Percentiles rank a stretch among this genome's conserved stretches.
These are phyloP conservation scores for Phragmites australis DNA, from an alignment of 176 grass and related monocot genomes.

Conservation along the genomic window DNA sequence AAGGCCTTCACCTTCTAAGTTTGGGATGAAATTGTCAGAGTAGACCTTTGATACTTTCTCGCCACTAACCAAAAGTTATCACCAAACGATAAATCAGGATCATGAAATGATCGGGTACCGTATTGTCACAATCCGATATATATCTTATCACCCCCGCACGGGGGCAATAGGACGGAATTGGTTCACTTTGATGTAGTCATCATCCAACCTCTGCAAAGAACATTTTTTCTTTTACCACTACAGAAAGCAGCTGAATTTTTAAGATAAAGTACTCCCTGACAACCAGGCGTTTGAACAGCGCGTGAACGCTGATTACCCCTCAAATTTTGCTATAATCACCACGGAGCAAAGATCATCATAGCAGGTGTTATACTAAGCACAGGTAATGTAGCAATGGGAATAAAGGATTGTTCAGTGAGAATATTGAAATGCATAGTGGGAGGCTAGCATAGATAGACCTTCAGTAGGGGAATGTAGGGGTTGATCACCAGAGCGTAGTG, in stretches of 20 bases:
- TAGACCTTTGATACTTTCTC: background rate
- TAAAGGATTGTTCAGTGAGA: constrained; percentile 32
- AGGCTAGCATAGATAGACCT: background rate
- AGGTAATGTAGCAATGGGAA: constrained; percentile 16
- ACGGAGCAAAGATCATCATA: constrained; percentile 18
- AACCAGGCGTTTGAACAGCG: background rate
- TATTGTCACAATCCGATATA: constrained; percentile 32
- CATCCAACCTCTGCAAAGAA: constrained; percentile 22
- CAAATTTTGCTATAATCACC: constrained; percentile 28
- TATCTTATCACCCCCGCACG: constrained; percentile 18
- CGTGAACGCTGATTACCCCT: constrained; percentile 3
- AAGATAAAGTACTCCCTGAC: constrained; percentile 24
- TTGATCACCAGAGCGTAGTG: constrained; percentile 39
- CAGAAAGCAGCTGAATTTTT: constrained; percentile 13
- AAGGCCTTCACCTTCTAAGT: background rate
- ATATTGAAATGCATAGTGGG: constrained; percentile 36
- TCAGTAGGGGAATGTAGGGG: constrained; percentile 19
- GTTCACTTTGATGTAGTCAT: constrained; percentile 37
- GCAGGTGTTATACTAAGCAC: constrained; percentile 4
- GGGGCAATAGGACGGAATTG: constrained; percentile 12
- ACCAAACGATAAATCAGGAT: constrained; percentile 26
- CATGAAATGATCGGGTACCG: background rate
- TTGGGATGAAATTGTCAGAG: constrained; percentile 20
- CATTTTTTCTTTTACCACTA: constrained; percentile 18
- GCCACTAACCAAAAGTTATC: constrained; percentile 31